Conservation (phyloP, 2,329 filamentous ascomycete genomes). For the Neocucurbitaria cava region DNA sequence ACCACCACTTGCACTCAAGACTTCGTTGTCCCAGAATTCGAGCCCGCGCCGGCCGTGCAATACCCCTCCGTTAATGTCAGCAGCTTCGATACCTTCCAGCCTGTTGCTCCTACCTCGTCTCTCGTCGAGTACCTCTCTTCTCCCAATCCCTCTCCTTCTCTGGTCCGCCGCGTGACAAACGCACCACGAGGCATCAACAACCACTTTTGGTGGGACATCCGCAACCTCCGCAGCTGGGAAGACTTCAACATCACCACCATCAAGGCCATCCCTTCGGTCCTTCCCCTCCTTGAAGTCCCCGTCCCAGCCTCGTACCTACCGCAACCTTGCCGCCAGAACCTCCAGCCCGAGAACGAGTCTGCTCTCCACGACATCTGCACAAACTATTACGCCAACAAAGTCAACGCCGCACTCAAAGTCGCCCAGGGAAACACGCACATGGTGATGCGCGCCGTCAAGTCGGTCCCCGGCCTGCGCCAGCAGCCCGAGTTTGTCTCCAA, state of each 20-base stretch:
- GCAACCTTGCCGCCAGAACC: constrained; percentile 61
- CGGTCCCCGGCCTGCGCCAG: constrained; percentile 55
- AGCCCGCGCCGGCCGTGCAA: constrained; percentile 51
- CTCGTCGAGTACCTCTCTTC: constrained; percentile 79
- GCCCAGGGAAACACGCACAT: constrained; percentile 73
- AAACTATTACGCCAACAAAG: constrained; percentile 81
- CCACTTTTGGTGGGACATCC: constrained; percentile 96
- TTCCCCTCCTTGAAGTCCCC: constrained; percentile 69
- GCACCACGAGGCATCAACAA: constrained; percentile 72
- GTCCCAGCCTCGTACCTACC: constrained; percentile 69
- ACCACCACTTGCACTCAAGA: constrained; percentile 39
- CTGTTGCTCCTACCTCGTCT: constrained; percentile 64
- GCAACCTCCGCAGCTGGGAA: constrained; percentile 83
- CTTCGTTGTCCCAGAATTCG: constrained; percentile 46
- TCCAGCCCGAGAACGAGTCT: constrained; percentile 79
- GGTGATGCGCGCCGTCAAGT: constrained; percentile 52
- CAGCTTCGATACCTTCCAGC: constrained; percentile 47
- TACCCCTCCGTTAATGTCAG: constrained; percentile 53
- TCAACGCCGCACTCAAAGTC: constrained; percentile 82
- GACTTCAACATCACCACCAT: constrained; percentile 78
- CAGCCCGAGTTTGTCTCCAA: constrained; percentile 72
- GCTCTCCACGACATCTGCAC: constrained; percentile 78
- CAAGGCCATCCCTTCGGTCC: constrained; percentile 73
- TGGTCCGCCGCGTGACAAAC: constrained; percentile 81
- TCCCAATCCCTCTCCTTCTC: constrained; percentile 79